A percentile compares a stretch with the other conserved stretches of the same genome.
Evolutionary conservation across 208 protist species (phyloP).

Genomic region (Acanthamoeba triangularis): DNA sequence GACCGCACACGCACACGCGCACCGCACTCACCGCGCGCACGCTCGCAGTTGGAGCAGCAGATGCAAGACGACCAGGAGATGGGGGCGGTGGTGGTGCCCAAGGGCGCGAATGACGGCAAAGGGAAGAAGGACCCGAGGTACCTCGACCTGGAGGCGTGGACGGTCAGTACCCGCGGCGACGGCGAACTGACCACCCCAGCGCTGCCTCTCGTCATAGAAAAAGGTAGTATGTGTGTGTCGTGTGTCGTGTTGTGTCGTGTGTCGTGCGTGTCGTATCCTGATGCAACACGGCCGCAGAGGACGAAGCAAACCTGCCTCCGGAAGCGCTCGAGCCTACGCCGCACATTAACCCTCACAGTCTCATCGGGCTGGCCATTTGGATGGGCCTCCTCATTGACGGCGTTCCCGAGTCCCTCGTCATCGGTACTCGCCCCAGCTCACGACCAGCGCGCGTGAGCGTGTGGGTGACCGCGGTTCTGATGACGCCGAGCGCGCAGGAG

Average conservation of each 20-base stretch:
- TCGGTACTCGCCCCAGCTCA: not conserved
- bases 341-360: not conserved
- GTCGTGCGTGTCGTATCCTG: no score
- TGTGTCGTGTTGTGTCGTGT: no score
- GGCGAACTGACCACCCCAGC: not conserved
- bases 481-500: not conserved
- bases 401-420: constrained; percentile 13
- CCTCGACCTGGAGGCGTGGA: not conserved
- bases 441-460: no score
- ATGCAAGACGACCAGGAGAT: not conserved
- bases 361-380: constrained; percentile 13
- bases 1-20: not conserved
- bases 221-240: not conserved
- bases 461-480: not conserved
- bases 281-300: not conserved
- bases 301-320: not conserved
- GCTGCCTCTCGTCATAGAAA: not conserved
- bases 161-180: not conserved
- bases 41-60: not conserved
- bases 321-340: not conserved
- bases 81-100: not conserved
- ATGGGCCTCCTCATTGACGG: not conserved
- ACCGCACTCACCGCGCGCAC: not conserved
- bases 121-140: not conserved
- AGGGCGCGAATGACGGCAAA: not conserved